Evolutionary conservation across 1,139 yeast genomes (phyloP), one percentile per base, ranked within the genome.

Genomic region (Entelexis paramagnoliae): DNA sequence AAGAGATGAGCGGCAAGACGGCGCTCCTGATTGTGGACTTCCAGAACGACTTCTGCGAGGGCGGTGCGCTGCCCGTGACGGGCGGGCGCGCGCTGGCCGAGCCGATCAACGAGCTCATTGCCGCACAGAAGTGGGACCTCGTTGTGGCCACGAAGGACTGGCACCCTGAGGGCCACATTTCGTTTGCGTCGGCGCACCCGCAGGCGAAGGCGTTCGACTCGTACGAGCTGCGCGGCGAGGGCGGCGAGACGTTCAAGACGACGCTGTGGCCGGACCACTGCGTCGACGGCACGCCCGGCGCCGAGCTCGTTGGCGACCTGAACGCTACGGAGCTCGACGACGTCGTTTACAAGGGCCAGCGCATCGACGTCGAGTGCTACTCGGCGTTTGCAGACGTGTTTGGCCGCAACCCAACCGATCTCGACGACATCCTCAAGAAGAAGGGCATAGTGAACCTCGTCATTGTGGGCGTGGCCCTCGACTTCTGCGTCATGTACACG

Each of bases 201-300:
- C 40, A 36, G 14, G n/a, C 7, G 19, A 10, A 30, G 10, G 46
- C 53, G 8, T 54, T 57, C 36, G 48, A 50, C 2, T 11, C 28
- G 24, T 36, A 26, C 30, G 39, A 20, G 20, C 30, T 56, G 19
- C 10, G 8, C 2, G 38, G 8, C 24, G 19, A 10, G 14, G 26
- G 28, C 4, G 46, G 30, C 13, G 57, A 62, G 55, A 2, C 29
- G 8, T 28, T 46, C 29, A 46, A 42, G 9, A 81, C 81, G 55
- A 71, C 72, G 0, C 73, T 87, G 3, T 89, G 97, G 97, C 96
- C 97, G 0, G 91, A 77, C 54, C 97, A 89, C 64, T 89, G 96
- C 64, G 77, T 89, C 4, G 91, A 86, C 61, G 72, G 73, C 50
- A 72, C 86, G 0, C 50, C 60, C 10, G 97, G 97, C 0, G 74